Percentiles rank a stretch among this genome's conserved stretches.
These are phyloP conservation scores for Aspergillus amoenus DNA, from an alignment of 2,329 filamentous ascomycete genomes.

Conservation along the genomic window DNA sequence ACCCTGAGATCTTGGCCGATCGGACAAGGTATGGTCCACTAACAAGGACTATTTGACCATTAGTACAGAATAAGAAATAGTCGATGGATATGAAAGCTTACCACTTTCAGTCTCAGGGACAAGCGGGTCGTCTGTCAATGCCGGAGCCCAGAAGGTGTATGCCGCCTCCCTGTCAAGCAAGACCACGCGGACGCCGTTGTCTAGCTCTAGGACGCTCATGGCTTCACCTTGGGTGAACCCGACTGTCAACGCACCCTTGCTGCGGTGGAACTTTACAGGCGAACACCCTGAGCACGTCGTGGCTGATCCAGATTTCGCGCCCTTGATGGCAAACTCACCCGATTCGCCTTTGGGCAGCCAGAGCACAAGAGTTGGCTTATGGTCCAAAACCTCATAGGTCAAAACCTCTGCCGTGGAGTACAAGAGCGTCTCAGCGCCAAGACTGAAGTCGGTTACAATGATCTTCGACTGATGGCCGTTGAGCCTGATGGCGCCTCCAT, in stretches of 20 bases:
- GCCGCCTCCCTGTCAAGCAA: constrained; percentile 56
- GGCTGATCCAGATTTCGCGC: constrained; percentile 36
- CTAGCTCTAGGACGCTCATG: constrained; percentile 48
- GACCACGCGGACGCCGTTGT: constrained; percentile 51
- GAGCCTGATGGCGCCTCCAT: constrained; percentile 50
- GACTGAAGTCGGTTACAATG: constrained; percentile 58
- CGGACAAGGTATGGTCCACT: constrained; percentile 56
- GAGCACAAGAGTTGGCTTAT: constrained; percentile 48
- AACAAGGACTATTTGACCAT: constrained; percentile 45
- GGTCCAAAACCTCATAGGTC: constrained; percentile 51
- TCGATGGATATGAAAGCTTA: constrained; percentile 19
- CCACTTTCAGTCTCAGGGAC: constrained; percentile 48
- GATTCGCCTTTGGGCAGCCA: constrained; percentile 57
- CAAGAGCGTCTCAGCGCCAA: constrained; percentile 52
- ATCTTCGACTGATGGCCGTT: constrained; percentile 64
- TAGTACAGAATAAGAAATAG: not conserved
- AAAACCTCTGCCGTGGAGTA: constrained; percentile 59
- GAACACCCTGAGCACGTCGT: constrained; percentile 42
- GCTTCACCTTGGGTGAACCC: constrained; percentile 53
- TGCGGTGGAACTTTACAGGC: constrained; percentile 44
- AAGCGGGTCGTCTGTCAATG: constrained; percentile 49
- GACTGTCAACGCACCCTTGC: constrained; percentile 43
- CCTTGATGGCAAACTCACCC: constrained; percentile 55
- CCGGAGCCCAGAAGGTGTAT: constrained; percentile 58
- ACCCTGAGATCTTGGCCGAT: constrained; percentile 39